Evolutionary conservation across 1,139 yeast genomes (phyloP).

Genomic region (Yamadazyma songkhlaensis): DNA sequence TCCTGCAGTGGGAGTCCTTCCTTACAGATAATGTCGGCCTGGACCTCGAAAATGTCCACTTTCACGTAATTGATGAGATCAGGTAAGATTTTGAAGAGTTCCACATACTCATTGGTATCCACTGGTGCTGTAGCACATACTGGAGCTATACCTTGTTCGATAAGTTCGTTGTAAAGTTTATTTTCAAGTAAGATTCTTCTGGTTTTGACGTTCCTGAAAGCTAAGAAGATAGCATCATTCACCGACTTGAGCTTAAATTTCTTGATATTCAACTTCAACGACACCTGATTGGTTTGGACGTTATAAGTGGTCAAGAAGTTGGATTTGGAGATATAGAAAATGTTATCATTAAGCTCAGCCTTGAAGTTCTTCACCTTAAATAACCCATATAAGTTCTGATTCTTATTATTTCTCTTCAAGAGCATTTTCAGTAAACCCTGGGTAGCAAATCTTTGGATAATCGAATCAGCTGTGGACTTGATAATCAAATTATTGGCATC

Average conservation of each 20-base stretch:
- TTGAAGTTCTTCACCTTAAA: conserved; percentile 33
- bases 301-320: conserved; percentile 28
- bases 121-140: neutral
- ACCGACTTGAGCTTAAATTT: conserved; percentile 31
- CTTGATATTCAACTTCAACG: conserved; percentile 27
- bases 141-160: conserved; percentile 2
- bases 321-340: conserved; percentile 26
- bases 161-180: conserved; percentile 19
- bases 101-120: conserved; percentile 13
- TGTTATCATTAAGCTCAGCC: conserved; percentile 32
- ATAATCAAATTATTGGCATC: conserved; percentile 28
- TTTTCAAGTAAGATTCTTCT: conserved; percentile 26
- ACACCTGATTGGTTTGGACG: conserved; percentile 18
- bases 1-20: conserved; percentile 40
- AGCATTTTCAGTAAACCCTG: conserved; percentile 17
- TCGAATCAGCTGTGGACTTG: conserved; percentile 21
- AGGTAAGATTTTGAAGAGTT: conserved; percentile 34
- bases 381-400: conserved; percentile 17
- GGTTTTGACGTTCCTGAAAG: conserved; percentile 34
- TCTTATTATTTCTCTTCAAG: conserved; percentile 5
- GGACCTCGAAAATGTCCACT: conserved; percentile 24
- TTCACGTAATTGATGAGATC: conserved; percentile 24
- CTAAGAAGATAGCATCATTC: conserved; percentile 37
- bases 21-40: conserved; percentile 39
- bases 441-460: conserved; percentile 28